Percentiles rank a stretch among this genome's conserved stretches.
These are phyloP conservation scores for Syncephalastrum sp. DNA, from an alignment of 371 early-diverging fungal species.

Conservation along the genomic window DNA sequence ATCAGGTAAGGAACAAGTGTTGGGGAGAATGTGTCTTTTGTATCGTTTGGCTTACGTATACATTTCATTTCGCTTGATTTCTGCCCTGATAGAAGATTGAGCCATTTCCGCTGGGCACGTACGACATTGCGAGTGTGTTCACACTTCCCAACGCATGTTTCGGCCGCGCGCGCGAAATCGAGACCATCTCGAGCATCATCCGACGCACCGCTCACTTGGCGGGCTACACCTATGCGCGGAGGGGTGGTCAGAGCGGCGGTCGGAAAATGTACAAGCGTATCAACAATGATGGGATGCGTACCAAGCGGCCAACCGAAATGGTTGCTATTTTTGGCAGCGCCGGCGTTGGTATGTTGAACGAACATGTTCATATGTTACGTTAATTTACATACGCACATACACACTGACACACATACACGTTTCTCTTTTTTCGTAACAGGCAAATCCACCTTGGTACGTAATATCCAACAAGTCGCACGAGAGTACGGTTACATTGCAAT, in stretches of 20 bases:
- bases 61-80: neutral
- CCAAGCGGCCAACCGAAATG: constrained; percentile 38
- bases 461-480: constrained; percentile 38
- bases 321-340: constrained; percentile 43
- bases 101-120: constrained; percentile 45
- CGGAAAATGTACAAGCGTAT: constrained; percentile 1
- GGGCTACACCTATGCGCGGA: constrained; percentile 19
- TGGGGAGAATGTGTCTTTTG: too few relatives aligned
- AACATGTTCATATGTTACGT: neutral
- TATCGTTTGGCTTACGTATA: too few relatives aligned
- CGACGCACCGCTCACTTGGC: constrained; percentile 36
- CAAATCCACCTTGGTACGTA: constrained; percentile 42
- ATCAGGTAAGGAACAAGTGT: constrained; percentile 11
- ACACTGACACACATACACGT: too few relatives aligned
- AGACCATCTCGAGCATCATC: constrained; percentile 32
- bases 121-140: constrained; percentile 56
- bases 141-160: constrained; percentile 53
- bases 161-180: constrained; percentile 42
- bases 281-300: constrained; percentile 8
- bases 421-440: constrained; percentile 11
- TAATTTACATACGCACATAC: too few relatives aligned
- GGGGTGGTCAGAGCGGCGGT: constrained; percentile 1
- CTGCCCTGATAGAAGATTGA: constrained; percentile 23
- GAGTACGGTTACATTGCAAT: constrained; percentile 47
- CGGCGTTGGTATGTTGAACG: constrained; percentile 27